These are phyloP conservation scores for Claviceps citrina DNA, from an alignment of 2,329 filamentous ascomycete species.

Conservation along the genomic window DNA sequence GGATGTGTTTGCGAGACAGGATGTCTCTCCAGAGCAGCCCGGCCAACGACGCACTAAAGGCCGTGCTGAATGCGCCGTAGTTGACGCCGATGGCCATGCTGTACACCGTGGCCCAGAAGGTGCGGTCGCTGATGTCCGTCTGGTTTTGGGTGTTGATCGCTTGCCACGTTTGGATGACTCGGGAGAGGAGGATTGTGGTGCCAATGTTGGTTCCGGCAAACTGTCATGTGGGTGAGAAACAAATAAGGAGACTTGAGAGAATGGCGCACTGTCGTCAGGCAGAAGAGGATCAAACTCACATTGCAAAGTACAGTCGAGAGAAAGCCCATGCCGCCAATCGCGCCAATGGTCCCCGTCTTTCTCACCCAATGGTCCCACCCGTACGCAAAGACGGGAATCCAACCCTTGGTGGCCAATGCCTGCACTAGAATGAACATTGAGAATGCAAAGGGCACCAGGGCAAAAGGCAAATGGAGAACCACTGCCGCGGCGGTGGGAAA, in stretches of 20 bases:
- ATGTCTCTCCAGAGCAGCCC: constrained; percentile 62
- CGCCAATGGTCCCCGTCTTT: constrained; percentile 52
- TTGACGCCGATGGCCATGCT: constrained; percentile 62
- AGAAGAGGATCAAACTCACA: constrained; percentile 29
- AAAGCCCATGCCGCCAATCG: constrained; percentile 58
- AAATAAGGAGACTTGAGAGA: not conserved
- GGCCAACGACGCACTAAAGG: constrained; percentile 56
- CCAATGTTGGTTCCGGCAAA: constrained; percentile 67
- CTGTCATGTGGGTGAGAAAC: constrained; percentile 21
- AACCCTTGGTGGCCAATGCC: constrained; percentile 56
- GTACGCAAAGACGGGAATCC: constrained; percentile 57
- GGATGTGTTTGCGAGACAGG: constrained; percentile 50
- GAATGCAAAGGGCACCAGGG: constrained; percentile 56
- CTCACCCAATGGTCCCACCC: constrained; percentile 61
- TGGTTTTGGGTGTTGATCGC: constrained; percentile 35
- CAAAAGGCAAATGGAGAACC: constrained; percentile 47
- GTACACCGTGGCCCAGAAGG: constrained; percentile 61
- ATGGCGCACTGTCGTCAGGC: not conserved
- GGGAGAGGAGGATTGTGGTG: constrained; percentile 56
- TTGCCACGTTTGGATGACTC: constrained; percentile 55
- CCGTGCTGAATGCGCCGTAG: constrained; percentile 57
- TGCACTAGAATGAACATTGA: constrained; percentile 64
- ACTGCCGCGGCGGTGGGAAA: constrained; percentile 57
- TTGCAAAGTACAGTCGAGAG: constrained; percentile 57
- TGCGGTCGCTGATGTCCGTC: constrained; percentile 42